These are phyloP conservation scores for Benincasa hispida DNA, from an alignment of 306 rosid species.

Conservation along the genomic window DNA sequence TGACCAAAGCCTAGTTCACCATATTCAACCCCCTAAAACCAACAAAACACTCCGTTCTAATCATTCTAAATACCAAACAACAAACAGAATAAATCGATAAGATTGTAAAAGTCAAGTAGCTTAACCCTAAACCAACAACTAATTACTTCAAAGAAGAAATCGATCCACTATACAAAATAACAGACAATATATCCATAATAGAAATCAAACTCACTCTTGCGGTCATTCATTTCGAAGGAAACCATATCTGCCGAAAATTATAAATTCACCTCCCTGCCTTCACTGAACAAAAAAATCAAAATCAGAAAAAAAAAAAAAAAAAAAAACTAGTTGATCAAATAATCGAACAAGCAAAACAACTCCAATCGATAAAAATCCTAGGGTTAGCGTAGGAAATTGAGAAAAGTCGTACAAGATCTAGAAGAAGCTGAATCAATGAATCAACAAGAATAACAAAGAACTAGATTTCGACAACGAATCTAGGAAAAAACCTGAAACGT, in stretches of 20 bases:
- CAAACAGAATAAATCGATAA: background rate
- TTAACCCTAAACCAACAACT: background rate
- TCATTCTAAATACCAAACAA: background rate
- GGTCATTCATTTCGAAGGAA: slow-evolving; percentile 95
- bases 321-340: background rate
- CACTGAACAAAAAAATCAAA: slow-evolving; percentile 25
- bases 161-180: background rate
- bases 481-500: background rate
- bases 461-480: background rate
- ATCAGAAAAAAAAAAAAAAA: background rate
- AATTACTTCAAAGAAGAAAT: background rate
- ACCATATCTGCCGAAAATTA: slow-evolving; percentile 44
- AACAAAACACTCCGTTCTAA: background rate
- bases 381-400: background rate
- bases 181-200: background rate
- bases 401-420: slow-evolving; percentile 5
- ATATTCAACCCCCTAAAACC: background rate
- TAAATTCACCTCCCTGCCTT: slow-evolving; percentile 15
- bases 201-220: slow-evolving; percentile 56
- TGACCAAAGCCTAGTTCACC: background rate
- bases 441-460: background rate
- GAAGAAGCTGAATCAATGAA: slow-evolving; percentile 1
- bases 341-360: background rate
- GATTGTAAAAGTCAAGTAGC: background rate
- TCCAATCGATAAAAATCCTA: slow-evolving; percentile 2